Evolutionary conservation across 805 yeast genomes (phyloP).

Genomic region (Saturnispora saitoi): DNA sequence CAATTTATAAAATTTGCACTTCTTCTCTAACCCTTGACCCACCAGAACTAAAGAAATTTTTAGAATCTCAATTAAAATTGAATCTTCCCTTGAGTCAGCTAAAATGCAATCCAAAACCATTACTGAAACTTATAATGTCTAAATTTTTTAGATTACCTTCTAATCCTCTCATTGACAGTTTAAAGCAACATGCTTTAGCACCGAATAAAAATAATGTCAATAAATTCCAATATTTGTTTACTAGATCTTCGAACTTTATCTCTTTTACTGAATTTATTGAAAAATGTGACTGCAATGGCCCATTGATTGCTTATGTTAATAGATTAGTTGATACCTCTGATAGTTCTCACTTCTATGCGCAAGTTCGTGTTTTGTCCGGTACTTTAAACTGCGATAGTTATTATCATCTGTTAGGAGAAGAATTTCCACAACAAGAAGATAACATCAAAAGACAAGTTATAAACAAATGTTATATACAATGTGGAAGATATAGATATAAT

Average conservation of each 20-base stretch:
- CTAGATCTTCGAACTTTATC: constrained; percentile 12
- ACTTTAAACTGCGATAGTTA: constrained; percentile 37
- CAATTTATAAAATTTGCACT: constrained; percentile 68
- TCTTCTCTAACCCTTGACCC: constrained; percentile 48
- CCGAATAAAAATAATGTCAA: constrained; percentile 30
- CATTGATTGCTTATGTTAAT: constrained; percentile 44
- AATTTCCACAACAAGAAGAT: constrained; percentile 41
- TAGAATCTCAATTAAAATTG: constrained; percentile 43
- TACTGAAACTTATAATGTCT: constrained; percentile 47
- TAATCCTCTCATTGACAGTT: constrained; percentile 45
- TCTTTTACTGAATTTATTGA: constrained; percentile 17
- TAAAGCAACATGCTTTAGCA: constrained; percentile 28
- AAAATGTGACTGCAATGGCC: constrained; percentile 32
- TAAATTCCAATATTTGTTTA: constrained; percentile 21
- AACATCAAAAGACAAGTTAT: constrained; percentile 30
- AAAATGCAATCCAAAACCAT: constrained; percentile 48
- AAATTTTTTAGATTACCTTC: constrained; percentile 44
- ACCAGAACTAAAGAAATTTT: constrained; percentile 32
- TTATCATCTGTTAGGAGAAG: constrained; percentile 51
- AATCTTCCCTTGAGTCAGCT: constrained; percentile 30
- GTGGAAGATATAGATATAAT: constrained; percentile 61
- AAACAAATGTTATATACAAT: constrained; percentile 42
- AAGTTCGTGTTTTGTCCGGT: constrained; percentile 61
- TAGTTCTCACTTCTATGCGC: constrained; percentile 42
- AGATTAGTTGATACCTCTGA: constrained; percentile 52